phyloP scores from a whole-genome alignment of 1,139 yeast species.

The Saccharomyces hybrid region DNA sequence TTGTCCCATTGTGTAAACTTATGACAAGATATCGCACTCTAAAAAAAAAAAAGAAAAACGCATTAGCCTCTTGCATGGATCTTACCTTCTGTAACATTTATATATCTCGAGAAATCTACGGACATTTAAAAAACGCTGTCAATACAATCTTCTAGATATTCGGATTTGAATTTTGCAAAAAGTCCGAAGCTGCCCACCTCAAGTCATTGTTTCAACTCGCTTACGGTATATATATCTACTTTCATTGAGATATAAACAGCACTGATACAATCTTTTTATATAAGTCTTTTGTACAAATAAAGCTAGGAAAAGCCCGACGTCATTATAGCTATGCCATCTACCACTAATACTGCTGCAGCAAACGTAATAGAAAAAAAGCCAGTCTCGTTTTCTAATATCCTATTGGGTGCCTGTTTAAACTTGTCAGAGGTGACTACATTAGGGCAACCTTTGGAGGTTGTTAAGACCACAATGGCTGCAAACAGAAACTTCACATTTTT shows the following conservation, averaged over 20 bases:
- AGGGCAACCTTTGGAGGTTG: constrained; percentile 94
- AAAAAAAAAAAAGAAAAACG: background rate
- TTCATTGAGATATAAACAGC: background rate
- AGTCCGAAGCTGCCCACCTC: background rate
- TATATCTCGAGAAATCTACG: background rate
- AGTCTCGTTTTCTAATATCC: constrained; percentile 77
- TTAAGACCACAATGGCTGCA: constrained; percentile 97
- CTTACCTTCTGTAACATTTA: background rate
- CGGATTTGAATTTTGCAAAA: background rate
- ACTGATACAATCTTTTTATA: background rate
- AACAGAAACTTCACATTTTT: constrained; percentile 64
- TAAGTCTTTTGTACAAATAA: background rate
- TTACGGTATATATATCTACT: background rate
- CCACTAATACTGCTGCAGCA: constrained; percentile 1
- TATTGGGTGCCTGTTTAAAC: constrained; percentile 89
- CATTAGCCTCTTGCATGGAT: background rate
- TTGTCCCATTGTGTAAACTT: background rate
- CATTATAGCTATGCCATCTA: background rate
- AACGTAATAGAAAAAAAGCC: constrained; percentile 57
- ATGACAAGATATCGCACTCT: background rate
- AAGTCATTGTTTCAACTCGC: background rate
- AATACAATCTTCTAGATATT: background rate
- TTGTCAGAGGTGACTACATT: constrained; percentile 87
- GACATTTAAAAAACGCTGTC: background rate
- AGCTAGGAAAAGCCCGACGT: background rate